Base-by-base conservation (phyloP, 2,329 filamentous ascomycete genomes). In the Nemania abortiva region DNA sequence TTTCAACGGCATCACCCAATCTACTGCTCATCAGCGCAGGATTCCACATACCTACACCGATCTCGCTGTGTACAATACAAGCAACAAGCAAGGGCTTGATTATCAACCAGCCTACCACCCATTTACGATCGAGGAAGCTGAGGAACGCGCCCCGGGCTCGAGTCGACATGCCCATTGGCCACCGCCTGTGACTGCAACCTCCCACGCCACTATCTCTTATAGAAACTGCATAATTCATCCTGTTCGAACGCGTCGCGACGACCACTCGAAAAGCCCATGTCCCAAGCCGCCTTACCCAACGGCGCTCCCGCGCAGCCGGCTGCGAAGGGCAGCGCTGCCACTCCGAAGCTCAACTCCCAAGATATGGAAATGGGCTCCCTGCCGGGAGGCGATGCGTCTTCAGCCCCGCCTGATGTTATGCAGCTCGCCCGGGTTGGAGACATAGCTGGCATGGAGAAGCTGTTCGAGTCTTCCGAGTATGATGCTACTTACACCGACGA, bases 361-460 rank as follows among this genome's bases (percentile, higher is more conserved):
- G 86, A 86, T 72, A 81, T 88, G 80, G 87, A 89, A 75, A 83
- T 88, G 80, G 86, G 85, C 13, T 81, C 79, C 73, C 77, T 89
- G 34, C 80, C 84, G 0, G 79, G 80, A 70, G 81, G 82, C 62
- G 78, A 79, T 72, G 74, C 78, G 68, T 55, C 77, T 39, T 72
- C 79, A 5, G 74, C 79, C 3, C 89, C 93, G 77, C 88, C 93
- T 74, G 95, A 99, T 82, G 91, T 99, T 74, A 98, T 99, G 95
- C 95, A 98, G 83, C 84, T 98, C 79, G 94, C 96, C 49, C 88
- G 96, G 69, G 82, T 97, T 74, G 96, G 97, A 66, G 94, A 99
- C 78, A 89, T 98, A 69, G 85, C 87, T 7, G 92, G 89, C 62
- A 96, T 99, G 85, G 92, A 97, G 83, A 94, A 91, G 83, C 86